A percentile compares a stretch with the other conserved stretches of the same genome.
Evolutionary conservation across 176 grass and related monocot species (phyloP).

Genomic region (Poa pratensis): DNA sequence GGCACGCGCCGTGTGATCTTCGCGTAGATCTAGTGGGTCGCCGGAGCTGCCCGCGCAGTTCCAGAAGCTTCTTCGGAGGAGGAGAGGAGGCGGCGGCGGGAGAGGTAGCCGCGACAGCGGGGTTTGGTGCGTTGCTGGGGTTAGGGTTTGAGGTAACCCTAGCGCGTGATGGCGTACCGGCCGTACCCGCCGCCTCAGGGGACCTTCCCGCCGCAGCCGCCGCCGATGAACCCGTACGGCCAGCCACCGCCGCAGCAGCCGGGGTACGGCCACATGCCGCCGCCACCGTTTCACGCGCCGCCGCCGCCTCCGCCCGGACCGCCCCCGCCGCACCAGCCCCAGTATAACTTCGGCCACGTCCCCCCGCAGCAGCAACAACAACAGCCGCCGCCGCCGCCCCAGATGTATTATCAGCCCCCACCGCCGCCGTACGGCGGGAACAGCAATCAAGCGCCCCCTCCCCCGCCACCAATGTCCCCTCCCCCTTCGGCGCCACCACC

Average conservation of each 20-base stretch:
- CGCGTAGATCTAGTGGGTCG: conserved; percentile 49
- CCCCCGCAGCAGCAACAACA: conserved; percentile 39
- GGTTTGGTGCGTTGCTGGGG: not conserved
- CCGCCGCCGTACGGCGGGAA: conserved; percentile 46
- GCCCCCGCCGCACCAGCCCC: conserved; percentile 54
- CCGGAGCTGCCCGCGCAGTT: not conserved
- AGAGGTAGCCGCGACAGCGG: conserved; percentile 32
- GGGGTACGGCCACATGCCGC: conserved; percentile 48
- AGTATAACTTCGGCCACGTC: conserved; percentile 44
- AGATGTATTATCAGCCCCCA: conserved; percentile 56
- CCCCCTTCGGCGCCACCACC: conserved; percentile 58
- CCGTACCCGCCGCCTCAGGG: conserved; percentile 61
- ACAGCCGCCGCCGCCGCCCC: conserved; percentile 25
- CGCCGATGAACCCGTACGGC: conserved; percentile 41
- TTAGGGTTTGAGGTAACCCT: conserved; percentile 56
- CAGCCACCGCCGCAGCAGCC: conserved; percentile 41
- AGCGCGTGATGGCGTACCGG: conserved; percentile 70
- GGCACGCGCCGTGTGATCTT: not conserved
- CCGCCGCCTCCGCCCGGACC: conserved; percentile 49
- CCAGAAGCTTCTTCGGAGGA: conserved; percentile 22
- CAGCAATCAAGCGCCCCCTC: conserved; percentile 48
- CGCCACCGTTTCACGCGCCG: conserved; percentile 42
- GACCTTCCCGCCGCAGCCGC: conserved; percentile 36
- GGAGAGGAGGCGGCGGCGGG: conserved; percentile 25
- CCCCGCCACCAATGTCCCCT: conserved; percentile 46